Base-by-base conservation (phyloP, 805 yeast species). In the Kregervanrija pseudodelftensis region DNA sequence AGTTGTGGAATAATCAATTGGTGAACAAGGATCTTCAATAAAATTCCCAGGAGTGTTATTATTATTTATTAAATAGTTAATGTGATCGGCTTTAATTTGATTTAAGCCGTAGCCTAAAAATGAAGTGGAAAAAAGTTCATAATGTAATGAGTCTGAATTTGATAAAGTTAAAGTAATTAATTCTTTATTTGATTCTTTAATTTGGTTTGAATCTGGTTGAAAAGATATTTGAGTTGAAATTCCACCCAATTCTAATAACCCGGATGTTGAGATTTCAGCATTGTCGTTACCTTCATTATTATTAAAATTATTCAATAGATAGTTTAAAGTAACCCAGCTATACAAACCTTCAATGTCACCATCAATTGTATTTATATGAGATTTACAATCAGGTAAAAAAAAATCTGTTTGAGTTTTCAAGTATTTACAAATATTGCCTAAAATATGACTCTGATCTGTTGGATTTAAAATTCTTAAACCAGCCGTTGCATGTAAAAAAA, bases 401-500 rank as follows among this genome's bases (percentile, higher is more conserved):
- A 79, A 77, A 33, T 71, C 68, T 1, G 79, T 72, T 33, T 76
- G 65, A 11, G 52, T 43, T 40, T 62, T 62, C 36, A 82, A 59
- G 49, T 78, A 80, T 8, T 55, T 45, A 54, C 89, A 82, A 3
- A 77, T 66, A 34, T 64, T 63, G 12, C 63, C 66, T 45, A 80
- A 55, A 14, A 80, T 69, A 13, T 60, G 59, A 37, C 63, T 64
- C 41, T 58, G 65, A 33, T 75, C 74, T 11, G 68, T 64, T 1
- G 81, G 83, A 15, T 70, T 71, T 36, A 82, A 61, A 11, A 77
- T 58, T 37, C 87, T 61, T 79, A 81, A 73, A 0, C 86, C 86
- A 0, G 84, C 88, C 0, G 88, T 82, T 1, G 85, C 79, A 58
- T 82, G 86, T 7, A 82, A 57, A 51, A 79, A 81, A 1, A 82